Evolutionary conservation across 352 stramenopile species (phyloP).

Genomic region (Phytophthora pisi): DNA sequence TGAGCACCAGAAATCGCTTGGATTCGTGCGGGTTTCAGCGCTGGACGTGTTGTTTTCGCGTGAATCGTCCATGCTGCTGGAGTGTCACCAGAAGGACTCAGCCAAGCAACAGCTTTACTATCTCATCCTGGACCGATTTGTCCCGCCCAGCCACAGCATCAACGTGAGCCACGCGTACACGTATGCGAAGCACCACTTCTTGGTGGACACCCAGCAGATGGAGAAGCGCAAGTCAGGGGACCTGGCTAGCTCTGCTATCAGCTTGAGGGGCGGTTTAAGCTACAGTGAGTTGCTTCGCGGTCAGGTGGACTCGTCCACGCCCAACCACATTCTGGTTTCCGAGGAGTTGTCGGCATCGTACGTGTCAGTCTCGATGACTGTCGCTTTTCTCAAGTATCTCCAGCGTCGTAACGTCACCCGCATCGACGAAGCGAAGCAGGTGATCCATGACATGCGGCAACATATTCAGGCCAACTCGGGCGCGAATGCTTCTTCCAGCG

Average conservation of each 20-base stretch:
- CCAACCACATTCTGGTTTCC: conserved; percentile 78
- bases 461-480: conserved; percentile 43
- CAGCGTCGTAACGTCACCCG: conserved; percentile 68
- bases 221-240: conserved; percentile 54
- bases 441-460: conserved; percentile 64
- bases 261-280: conserved; percentile 40
- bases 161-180: conserved; percentile 78
- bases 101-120: conserved; percentile 70
- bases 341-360: conserved; percentile 85
- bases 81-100: conserved; percentile 53
- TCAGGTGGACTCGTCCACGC: conserved; percentile 51
- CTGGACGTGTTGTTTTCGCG: conserved; percentile 77
- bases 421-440: conserved; percentile 58
- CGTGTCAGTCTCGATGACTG: conserved; percentile 80
- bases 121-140: conserved; percentile 76
- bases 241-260: conserved; percentile 38
- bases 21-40: conserved; percentile 75
- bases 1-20: conserved; percentile 68
- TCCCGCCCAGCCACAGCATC: conserved; percentile 59
- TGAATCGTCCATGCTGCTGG: conserved; percentile 75
- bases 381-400: conserved; percentile 80
- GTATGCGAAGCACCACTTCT: conserved; percentile 83
- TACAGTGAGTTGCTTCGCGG: conserved; percentile 73
- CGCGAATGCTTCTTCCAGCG: conserved; percentile 12
- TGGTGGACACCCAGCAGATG: conserved; percentile 70